Evolutionary conservation across 805 yeast species (phyloP).

Genomic region (Myxozyma neotropica): DNA sequence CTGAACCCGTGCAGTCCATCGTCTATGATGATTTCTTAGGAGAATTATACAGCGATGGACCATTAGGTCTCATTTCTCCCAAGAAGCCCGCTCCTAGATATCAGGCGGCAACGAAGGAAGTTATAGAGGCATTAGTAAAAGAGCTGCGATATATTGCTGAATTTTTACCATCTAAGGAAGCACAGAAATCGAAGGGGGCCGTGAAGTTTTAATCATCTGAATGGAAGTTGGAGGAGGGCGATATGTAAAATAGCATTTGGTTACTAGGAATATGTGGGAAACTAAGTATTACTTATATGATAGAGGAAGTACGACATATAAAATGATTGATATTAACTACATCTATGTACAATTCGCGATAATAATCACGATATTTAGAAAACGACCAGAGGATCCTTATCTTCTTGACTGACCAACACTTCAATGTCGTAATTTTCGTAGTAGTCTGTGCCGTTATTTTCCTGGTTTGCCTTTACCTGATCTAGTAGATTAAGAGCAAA

Average conservation of each 20-base stretch:
- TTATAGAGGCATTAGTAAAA: constrained; percentile 17
- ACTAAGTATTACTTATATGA: neutral
- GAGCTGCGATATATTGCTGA: constrained; percentile 17
- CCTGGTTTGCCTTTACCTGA: constrained; percentile 44
- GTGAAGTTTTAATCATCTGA: neutral
- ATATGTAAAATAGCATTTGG: neutral
- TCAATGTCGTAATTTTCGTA: constrained; percentile 35
- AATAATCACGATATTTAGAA: constrained; percentile 5
- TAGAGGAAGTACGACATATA: neutral
- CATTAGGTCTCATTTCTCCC: neutral
- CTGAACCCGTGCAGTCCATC: neutral
- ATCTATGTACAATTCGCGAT: neutral
- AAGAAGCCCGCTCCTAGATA: constrained; percentile 14
- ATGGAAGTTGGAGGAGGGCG: neutral
- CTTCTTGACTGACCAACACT: constrained; percentile 51
- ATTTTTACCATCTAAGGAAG: constrained; percentile 25
- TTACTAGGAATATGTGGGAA: too few relatives aligned
- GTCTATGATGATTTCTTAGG: constrained; percentile 24
- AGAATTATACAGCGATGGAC: constrained; percentile 10
- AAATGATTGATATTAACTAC: too few relatives aligned
- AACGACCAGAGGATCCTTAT: constrained; percentile 61
- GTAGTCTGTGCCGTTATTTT: neutral
- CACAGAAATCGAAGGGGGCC: neutral
- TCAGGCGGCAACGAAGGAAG: constrained; percentile 16
- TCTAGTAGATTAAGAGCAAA: constrained; percentile 54